Evolutionary conservation across 2,329 filamentous ascomycete species (phyloP).

Genomic region (Sporothrix globosa): DNA sequence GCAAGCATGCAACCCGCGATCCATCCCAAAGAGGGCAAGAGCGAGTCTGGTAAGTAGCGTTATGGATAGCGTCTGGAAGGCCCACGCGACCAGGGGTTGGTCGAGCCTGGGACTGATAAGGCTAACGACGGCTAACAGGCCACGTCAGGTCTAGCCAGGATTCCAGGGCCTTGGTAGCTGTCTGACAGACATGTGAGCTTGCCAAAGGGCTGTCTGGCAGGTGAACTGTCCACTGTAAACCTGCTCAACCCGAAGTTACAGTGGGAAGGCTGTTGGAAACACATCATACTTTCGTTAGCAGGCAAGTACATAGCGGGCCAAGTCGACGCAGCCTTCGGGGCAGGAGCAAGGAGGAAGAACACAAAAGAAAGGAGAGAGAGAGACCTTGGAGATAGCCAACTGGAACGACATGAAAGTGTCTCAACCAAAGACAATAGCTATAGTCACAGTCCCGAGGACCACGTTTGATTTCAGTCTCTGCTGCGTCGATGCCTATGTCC

Average conservation of each 20-base stretch:
- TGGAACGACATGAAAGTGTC: neutral
- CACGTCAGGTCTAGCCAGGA: neutral
- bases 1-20: constrained; percentile 26
- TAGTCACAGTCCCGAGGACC: neutral
- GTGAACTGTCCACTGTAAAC: no score
- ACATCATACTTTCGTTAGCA: no score
- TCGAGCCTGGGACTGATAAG: constrained; percentile 12
- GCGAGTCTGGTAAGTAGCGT: neutral
- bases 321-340: no score
- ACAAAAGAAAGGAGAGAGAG: no score
- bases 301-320: no score
- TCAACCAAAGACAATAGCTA: neutral
- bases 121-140: neutral
- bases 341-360: no score
- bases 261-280: no score
- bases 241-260: no score
- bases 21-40: neutral
- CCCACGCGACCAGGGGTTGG: no score
- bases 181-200: neutral
- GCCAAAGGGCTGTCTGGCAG: no score
- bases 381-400: no score
- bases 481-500: neutral
- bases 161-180: constrained; percentile 10
- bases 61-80: no score
- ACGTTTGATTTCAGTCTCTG: neutral